These are phyloP conservation scores for Acer campestre DNA, from an alignment of 345 rosid species.

Conservation along the genomic window DNA sequence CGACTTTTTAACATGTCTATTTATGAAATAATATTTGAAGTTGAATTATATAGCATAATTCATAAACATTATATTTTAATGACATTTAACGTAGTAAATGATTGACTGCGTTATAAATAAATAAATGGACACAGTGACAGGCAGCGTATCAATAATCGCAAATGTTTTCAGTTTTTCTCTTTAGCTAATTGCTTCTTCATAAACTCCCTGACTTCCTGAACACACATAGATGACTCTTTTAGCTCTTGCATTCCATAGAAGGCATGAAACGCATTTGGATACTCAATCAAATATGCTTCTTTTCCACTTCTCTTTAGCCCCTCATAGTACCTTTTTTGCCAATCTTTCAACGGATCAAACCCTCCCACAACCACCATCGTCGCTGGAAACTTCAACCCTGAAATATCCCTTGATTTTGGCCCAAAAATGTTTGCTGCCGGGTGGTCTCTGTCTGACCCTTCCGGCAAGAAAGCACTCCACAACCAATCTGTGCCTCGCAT, in stretches of 20 bases:
- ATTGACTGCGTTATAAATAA: no score
- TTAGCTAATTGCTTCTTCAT: not conserved
- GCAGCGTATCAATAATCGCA: no score
- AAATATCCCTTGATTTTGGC: not conserved
- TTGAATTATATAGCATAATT: no score
- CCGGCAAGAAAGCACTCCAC: conserved; percentile 32
- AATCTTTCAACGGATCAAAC: conserved; percentile 2
- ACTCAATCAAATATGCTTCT: conserved; percentile 2
- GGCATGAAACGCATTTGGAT: not conserved
- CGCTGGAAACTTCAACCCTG: conserved; percentile 1
- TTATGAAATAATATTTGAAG: no score
- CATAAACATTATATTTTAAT: no score
- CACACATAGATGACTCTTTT: not conserved
- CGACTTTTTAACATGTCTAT: no score
- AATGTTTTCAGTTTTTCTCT: not conserved
- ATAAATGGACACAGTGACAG: no score
- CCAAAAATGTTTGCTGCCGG: conserved; percentile 8
- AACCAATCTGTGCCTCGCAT: conserved; percentile 22
- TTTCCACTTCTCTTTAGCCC: conserved; percentile 8
- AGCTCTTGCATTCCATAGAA: conserved; percentile 7
- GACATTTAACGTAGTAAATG: no score
- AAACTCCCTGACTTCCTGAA: not conserved
- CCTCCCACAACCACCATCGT: conserved; percentile 2
- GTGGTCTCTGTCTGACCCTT: conserved; percentile 23
- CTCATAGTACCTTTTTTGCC: conserved; percentile 16